Evolutionary conservation across 2,329 filamentous ascomycete species (phyloP), one percentile per base, ranked within the genome.

Genomic region (Dichotomopilus funicola): DNA sequence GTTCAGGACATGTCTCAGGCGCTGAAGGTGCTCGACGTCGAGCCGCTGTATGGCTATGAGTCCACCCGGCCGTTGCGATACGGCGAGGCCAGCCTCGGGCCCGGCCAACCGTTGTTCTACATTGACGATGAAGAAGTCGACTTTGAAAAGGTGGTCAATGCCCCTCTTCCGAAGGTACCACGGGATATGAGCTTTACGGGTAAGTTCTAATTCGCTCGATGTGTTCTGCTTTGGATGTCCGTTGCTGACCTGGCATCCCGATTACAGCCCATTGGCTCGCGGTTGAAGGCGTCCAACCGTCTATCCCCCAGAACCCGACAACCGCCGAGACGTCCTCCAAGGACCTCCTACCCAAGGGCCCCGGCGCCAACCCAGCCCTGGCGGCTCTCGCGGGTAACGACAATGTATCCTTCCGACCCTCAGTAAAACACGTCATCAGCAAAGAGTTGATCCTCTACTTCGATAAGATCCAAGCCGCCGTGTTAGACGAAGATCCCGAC

Each of bases 91-190:
- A 95, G 89, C 56, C 76, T 99, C 58, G 94, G 94, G 0, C 91
- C 91, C 11, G 91, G 92, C 8, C 94, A 99, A 72, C 91, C 92
- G 52, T 76, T 99, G 27, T 99, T 92, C 72, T 99, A 99, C 70
- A 88, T 99, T 40, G 94, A 99, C 68, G 94, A 99, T 69, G 94
- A 99, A 68, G 94, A 99, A 75, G 87, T 97, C 53, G 94, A 99
- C 72, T 97, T 99, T 68, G 94, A 99, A 75, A 97, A 97, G 77
- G 77, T 99, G 63, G 96, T 99, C 70, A 99, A 99, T 73, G 91
- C 91, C 61, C 89, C 94, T 4, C 73, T 99, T 62, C 94, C 94
- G 33, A 96, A 95, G 71, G 91, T 99, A 35, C 94, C 94, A 37
- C 81, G 92, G 49, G 94, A 99, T 71, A 87, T 94, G 65, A 89